These are phyloP conservation scores for Trichoderma atroviride DNA, from an alignment of 2,329 filamentous ascomycete genomes.

Conservation along the genomic window DNA sequence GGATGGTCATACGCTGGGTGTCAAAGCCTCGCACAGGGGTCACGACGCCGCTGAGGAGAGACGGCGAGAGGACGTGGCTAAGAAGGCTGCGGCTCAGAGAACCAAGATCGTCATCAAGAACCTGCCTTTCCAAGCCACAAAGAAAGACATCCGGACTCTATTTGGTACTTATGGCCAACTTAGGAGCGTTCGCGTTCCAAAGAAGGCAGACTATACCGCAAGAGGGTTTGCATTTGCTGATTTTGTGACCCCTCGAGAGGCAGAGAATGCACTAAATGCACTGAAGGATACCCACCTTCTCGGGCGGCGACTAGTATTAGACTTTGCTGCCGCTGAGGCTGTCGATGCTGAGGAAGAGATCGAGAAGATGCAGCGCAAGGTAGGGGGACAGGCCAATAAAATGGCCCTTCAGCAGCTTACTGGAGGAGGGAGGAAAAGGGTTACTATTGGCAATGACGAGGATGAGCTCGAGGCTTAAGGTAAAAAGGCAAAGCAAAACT, in stretches of 20 bases:
- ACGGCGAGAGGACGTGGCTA: conserved; percentile 77
- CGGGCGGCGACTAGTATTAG: conserved; percentile 83
- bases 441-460: conserved; percentile 77
- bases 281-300: conserved; percentile 91
- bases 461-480: conserved; percentile 53
- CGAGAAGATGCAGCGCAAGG: conserved; percentile 94
- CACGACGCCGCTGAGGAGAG: conserved; percentile 86
- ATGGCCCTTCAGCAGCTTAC: conserved; percentile 88
- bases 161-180: conserved; percentile 91
- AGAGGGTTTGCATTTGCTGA: conserved; percentile 97
- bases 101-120: conserved; percentile 99
- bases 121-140: conserved; percentile 90
- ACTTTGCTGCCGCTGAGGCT: conserved; percentile 86
- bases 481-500: conserved; percentile 29
- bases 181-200: conserved; percentile 87
- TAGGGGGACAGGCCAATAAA: conserved; percentile 86
- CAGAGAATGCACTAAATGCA: conserved; percentile 85
- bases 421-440: conserved; percentile 80
- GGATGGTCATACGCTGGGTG: conserved; percentile 82
- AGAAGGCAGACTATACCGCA: conserved; percentile 87
- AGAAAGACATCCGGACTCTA: conserved; percentile 85
- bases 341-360: conserved; percentile 95
- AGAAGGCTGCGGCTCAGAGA: conserved; percentile 73
- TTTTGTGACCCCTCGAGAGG: conserved; percentile 89
- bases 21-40: conserved; percentile 85